Evolutionary conservation across 108 stramenopile species (phyloP).

Genomic region (Conticribra weissflogii): DNA sequence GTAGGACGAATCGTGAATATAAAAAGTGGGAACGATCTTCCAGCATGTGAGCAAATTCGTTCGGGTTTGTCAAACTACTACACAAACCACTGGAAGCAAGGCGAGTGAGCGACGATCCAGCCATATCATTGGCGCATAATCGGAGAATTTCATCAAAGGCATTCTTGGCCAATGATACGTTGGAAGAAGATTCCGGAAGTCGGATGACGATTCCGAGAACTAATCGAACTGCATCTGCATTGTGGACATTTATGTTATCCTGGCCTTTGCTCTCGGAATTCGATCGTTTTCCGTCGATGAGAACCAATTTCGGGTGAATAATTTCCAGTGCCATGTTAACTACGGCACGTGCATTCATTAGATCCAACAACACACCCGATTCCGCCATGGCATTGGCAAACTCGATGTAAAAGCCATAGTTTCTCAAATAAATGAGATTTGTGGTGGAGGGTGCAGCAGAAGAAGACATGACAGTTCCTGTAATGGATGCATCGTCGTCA

Average conservation of each 20-base stretch:
- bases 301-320: slow-evolving; percentile 66
- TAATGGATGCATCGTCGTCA: slow-evolving; percentile 19
- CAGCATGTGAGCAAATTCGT: slow-evolving; percentile 76
- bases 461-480: slow-evolving; percentile 46
- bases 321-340: slow-evolving; percentile 72
- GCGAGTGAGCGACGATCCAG: slow-evolving; percentile 73
- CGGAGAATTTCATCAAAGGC: slow-evolving; percentile 76
- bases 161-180: slow-evolving; percentile 61
- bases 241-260: slow-evolving; percentile 55
- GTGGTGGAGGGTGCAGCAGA: slow-evolving; percentile 37
- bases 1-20: slow-evolving; percentile 69
- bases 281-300: slow-evolving; percentile 43
- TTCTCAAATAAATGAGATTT: slow-evolving; percentile 70
- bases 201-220: slow-evolving; percentile 75
- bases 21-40: slow-evolving; percentile 74
- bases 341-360: slow-evolving; percentile 48
- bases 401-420: slow-evolving; percentile 75
- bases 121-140: slow-evolving; percentile 68
- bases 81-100: slow-evolving; percentile 80
- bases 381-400: slow-evolving; percentile 68
- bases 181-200: slow-evolving; percentile 56
- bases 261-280: slow-evolving; percentile 28
- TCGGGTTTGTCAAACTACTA: slow-evolving; percentile 72
- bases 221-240: slow-evolving; percentile 80
- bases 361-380: slow-evolving; percentile 55